A percentile compares a stretch with the other conserved stretches of the same genome.
Evolutionary conservation across 805 yeast genomes (phyloP).

Genomic region (Candida nanaspora): DNA sequence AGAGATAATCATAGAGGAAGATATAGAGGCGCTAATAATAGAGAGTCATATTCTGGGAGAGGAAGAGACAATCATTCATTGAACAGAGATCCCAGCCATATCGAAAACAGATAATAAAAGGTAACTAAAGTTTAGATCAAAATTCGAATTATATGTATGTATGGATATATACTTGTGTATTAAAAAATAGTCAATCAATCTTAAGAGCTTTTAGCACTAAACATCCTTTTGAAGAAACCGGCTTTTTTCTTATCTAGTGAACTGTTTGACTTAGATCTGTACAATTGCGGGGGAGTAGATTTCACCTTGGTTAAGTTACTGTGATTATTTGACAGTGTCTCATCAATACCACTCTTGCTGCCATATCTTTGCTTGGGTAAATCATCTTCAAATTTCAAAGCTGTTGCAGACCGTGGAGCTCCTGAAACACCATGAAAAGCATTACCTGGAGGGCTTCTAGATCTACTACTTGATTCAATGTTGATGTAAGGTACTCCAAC

Average conservation of each 20-base stretch:
- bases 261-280: conserved; percentile 4
- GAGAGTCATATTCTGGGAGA: too few relatives aligned
- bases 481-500: conserved; percentile 8
- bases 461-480: conserved; percentile 1
- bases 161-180: too few relatives aligned
- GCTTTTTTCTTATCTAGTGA: conserved; percentile 6
- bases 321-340: neutral
- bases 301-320: conserved; percentile 7
- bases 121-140: too few relatives aligned
- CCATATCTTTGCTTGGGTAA: neutral
- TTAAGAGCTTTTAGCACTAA: conserved; percentile 6
- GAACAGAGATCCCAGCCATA: too few relatives aligned
- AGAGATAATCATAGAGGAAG: neutral
- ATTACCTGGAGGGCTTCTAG: conserved; percentile 1
- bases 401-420: conserved; percentile 13
- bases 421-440: conserved; percentile 8
- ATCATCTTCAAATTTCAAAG: conserved; percentile 13
- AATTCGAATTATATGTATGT: neutral
- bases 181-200: too few relatives aligned
- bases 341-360: neutral
- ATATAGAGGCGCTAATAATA: neutral
- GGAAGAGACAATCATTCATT: too few relatives aligned
- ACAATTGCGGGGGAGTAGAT: conserved; percentile 6
- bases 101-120: too few relatives aligned
- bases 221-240: conserved; percentile 14